Evolutionary conservation across 225 moss, liverwort and hornwort genomes (phyloP), one percentile per base, ranked within the genome.

Genomic region (Thuidium tamariscinum): DNA sequence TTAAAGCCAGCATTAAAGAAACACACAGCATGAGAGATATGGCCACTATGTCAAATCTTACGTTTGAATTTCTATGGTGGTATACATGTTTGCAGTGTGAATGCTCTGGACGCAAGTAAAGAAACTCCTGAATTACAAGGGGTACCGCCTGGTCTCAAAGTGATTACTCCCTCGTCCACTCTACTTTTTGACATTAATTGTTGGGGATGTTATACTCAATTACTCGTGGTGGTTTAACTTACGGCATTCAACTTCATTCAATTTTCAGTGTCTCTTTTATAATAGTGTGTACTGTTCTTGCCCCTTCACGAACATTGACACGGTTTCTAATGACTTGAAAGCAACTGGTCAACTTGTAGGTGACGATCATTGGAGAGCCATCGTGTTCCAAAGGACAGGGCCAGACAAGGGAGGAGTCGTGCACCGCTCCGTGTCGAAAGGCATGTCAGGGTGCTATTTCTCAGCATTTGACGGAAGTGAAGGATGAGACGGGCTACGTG

Each of bases 41-140:
- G 64, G 13, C 17, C 60, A 42, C 60, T 57, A 46, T 39, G 16
- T 56, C 55, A 39, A 41, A 7, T 46, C 23, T 75, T 55, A 32
- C 15, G 44, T 56, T 77, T 62, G 79, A 19, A 64, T 22, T n/a
- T 41, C 34, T 60, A 21, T 74, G 64, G 76, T 51, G 85, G 44
- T 74, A 36, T 27, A 10, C 70, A 17, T 52, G 39, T 72, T 73
- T 85, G 82, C 91, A 94, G 94, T 90, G 89, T 94, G 22, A 93
- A 90, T 87, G 94, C 91, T 25, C 55, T 94, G 90, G 91, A 93
- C 13, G 91, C 91, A 86, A 93, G 90, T 86, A 91, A 92, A 88
- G 94, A 94, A 87, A 93, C 93, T 85, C 94, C 94, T 85, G 93
- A 94, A 81, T 70, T 94, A 83, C 93, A 92, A 89, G 93, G 94